A percentile compares a stretch with the other conserved stretches of the same genome.
These are phyloP conservation scores for Ceratocystis harringtonii DNA, from an alignment of 2,329 filamentous ascomycete genomes.

Conservation along the genomic window DNA sequence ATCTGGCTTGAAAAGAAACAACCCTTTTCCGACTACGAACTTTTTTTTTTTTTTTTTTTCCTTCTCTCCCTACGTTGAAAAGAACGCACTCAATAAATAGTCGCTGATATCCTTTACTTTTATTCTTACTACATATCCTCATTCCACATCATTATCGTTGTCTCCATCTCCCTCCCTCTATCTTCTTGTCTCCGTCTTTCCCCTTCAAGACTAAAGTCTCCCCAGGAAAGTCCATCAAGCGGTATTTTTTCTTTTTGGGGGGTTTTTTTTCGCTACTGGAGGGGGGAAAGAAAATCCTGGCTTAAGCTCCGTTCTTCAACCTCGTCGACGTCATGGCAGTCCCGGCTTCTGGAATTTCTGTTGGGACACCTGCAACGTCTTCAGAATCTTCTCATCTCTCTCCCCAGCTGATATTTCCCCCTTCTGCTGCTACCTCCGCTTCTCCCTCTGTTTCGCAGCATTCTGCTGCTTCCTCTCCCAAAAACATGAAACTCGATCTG, in stretches of 20 bases:
- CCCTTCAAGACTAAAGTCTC: too few species aligned
- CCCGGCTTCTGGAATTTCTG: neutral
- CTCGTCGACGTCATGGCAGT: slow-evolving; percentile 8
- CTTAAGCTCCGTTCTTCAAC: neutral
- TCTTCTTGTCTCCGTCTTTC: neutral
- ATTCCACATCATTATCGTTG: too few species aligned
- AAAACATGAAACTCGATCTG: slow-evolving; percentile 37
- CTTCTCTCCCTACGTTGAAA: neutral
- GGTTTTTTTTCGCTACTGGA: neutral
- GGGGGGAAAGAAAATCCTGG: neutral
- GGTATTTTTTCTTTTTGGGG: slow-evolving; percentile 18
- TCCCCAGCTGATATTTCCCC: neutral
- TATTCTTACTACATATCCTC: too few species aligned
- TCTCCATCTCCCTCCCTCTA: neutral
- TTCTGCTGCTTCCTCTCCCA: neutral
- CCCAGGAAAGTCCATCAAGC: too few species aligned
- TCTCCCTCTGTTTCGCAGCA: neutral
- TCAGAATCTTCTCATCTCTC: neutral
- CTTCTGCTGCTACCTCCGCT: neutral
- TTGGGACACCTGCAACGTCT: neutral
- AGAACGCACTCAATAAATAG: too few species aligned
- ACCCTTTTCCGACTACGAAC: neutral
- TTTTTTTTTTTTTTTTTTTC: neutral
- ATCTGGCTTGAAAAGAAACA: neutral
- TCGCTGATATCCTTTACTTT: too few species aligned